Evolutionary conservation across 1,284 basidiomycete genomes (phyloP).

Genomic region (Trichosporon ovoides): DNA sequence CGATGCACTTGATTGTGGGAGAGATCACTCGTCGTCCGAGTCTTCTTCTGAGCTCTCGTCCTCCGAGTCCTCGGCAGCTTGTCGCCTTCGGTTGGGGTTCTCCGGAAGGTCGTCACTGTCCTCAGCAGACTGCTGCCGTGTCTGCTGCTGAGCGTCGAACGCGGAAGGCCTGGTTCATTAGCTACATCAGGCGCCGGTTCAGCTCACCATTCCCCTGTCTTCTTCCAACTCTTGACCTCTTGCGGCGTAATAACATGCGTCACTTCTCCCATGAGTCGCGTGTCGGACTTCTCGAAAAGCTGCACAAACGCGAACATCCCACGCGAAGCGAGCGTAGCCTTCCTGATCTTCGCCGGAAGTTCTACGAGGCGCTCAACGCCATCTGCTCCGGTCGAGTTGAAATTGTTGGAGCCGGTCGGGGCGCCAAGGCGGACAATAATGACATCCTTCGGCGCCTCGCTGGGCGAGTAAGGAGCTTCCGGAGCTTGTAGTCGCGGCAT

Average conservation of each 20-base stretch:
- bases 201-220: conserved; percentile 40
- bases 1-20: no score
- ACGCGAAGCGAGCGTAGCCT: conserved; percentile 24
- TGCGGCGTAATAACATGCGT: conserved; percentile 27
- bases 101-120: conserved; percentile 17
- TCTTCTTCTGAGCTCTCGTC: conserved; percentile 18
- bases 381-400: conserved; percentile 26
- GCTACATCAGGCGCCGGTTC: no score
- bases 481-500: conserved; percentile 17
- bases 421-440: conserved; percentile 34
- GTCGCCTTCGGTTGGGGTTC: conserved; percentile 21
- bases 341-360: conserved; percentile 27
- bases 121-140: not conserved
- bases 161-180: not conserved
- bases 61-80: conserved; percentile 9
- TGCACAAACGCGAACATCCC: conserved; percentile 38
- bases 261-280: conserved; percentile 36
- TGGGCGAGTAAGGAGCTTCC: conserved; percentile 21
- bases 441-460: conserved; percentile 28
- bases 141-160: not conserved
- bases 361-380: conserved; percentile 37
- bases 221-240: conserved; percentile 39
- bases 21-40: conserved; percentile 12
- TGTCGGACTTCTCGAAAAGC: conserved; percentile 26
- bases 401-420: conserved; percentile 40